Percentiles rank a stretch among this genome's conserved stretches.
Conservation (phyloP, 768 basidiomycete species). For the Lepiota venenata region DNA sequence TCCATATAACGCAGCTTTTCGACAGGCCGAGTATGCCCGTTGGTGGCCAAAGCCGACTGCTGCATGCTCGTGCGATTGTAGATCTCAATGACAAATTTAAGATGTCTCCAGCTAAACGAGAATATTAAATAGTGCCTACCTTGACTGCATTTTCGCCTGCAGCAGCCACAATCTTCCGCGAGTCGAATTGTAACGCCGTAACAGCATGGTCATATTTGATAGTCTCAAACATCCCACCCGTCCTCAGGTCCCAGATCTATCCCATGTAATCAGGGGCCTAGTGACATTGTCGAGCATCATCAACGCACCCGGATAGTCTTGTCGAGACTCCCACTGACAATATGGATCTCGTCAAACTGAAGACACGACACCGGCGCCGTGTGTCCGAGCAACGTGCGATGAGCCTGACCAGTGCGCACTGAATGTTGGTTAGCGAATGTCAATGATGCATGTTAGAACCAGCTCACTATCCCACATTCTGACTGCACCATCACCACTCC, state of each 20-base stretch:
- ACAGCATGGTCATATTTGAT: slow-evolving; percentile 90
- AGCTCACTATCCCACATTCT: slow-evolving; percentile 99
- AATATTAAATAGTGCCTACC: slow-evolving; percentile 37
- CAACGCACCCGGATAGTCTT: slow-evolving; percentile 80
- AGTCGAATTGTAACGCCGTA: slow-evolving; percentile 91
- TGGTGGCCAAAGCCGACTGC: slow-evolving; percentile 78
- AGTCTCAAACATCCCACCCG: slow-evolving; percentile 83
- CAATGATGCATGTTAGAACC: not conserved
- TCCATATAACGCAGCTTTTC: slow-evolving; percentile 95
- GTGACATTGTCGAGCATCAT: not conserved
- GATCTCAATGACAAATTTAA: slow-evolving; percentile 45
- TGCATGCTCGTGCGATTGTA: slow-evolving; percentile 95
- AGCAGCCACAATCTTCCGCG: slow-evolving; percentile 88
- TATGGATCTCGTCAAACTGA: slow-evolving; percentile 94
- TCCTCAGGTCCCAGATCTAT: slow-evolving; percentile 96
- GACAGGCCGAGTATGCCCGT: slow-evolving; percentile 91
- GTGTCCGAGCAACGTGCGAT: slow-evolving; percentile 89
- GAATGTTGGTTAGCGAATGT: slow-evolving; percentile 1
- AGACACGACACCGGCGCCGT: slow-evolving; percentile 91
- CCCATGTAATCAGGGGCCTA: slow-evolving; percentile 7
- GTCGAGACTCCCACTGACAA: slow-evolving; percentile 91
- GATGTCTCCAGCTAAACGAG: not conserved
- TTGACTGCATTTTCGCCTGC: slow-evolving; percentile 92
- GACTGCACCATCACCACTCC: slow-evolving; percentile 95
- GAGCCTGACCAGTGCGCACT: slow-evolving; percentile 98